Evolutionary conservation across 2,329 filamentous ascomycete genomes (phyloP), one percentile per base, ranked within the genome.

Genomic region (Aspergillus bombycis): DNA sequence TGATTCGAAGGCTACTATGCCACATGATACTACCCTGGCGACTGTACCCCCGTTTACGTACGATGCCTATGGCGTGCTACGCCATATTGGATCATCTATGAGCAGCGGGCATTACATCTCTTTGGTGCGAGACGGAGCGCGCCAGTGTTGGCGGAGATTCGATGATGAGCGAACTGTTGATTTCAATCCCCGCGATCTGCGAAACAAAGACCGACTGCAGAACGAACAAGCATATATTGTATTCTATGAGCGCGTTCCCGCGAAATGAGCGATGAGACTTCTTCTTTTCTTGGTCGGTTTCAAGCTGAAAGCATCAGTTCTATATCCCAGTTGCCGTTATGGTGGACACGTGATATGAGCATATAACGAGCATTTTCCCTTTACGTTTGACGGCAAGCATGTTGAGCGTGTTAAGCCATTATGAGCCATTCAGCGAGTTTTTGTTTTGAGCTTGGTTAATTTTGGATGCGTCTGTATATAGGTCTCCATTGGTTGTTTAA

Each of bases 31-130:
- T 78, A 83, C 57, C 81, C 86, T 61, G 76, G 82, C 70, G 59
- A 80, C 70, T 61, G 80, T 74, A 58, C 75, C 76, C 0, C 89
- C 91, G 0, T 93, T 91, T 72, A 80, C 83, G 6, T 99, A 97
- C 77, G 90, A 96, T 73, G 89, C 91, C 58, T 97, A 96, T 74
- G 94, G 89, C 2, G 90, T 97, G 8, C 87, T 96, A 60, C 84
- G 91, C 65, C 94, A 97, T 75, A 78, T 86, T 4, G 94, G 94
- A 26, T 80, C 80, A 1, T 88, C 84, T 1, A 82, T 91, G 58
- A 86, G 87, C 43, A 87, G 86, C 57, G 94, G 94, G 0, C 94
- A 97, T 78, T 97, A 97, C 76, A 89, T 90, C 59, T 85, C 89
- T 4, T 88, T 91, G 62, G 86, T 91, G 65, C 86, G 86, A 52